These are phyloP conservation scores for Echinochloa phyllopogon DNA, from an alignment of 176 grass and related monocot genomes.

Conservation along the genomic window DNA sequence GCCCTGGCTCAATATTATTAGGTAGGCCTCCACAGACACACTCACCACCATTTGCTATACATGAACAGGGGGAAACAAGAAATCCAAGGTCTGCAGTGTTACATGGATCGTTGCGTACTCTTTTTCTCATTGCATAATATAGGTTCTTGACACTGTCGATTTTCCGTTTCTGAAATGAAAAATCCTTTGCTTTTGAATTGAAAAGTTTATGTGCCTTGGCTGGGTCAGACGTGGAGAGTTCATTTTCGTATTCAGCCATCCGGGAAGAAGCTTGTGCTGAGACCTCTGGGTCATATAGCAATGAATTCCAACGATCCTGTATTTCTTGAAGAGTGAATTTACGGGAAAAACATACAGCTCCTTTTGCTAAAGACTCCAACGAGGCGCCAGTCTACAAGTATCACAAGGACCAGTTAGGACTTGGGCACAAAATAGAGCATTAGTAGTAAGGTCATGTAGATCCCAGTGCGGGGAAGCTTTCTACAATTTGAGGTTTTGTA, in stretches of 20 bases:
- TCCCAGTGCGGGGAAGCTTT: neutral
- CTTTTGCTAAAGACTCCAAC: conserved; percentile 71
- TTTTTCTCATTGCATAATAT: conserved; percentile 70
- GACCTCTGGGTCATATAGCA: conserved; percentile 59
- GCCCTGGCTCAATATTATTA: conserved; percentile 54
- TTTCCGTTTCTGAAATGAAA: conserved; percentile 67
- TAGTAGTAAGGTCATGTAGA: conserved; percentile 14
- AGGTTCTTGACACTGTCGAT: conserved; percentile 58
- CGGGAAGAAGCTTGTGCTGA: conserved; percentile 54
- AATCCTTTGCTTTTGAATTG: conserved; percentile 66
- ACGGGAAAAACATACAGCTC: conserved; percentile 65
- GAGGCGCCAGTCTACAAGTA: conserved; percentile 70
- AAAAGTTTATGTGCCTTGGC: conserved; percentile 60
- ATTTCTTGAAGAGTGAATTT: conserved; percentile 73
- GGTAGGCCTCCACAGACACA: conserved; percentile 47
- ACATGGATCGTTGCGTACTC: conserved; percentile 54
- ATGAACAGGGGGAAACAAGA: conserved; percentile 52
- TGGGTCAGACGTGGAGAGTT: conserved; percentile 60
- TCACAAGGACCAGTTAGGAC: conserved; percentile 10
- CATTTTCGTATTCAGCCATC: conserved; percentile 62
- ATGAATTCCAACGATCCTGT: conserved; percentile 68
- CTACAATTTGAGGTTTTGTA: neutral
- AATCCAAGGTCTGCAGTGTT: conserved; percentile 53
- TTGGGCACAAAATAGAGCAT: conserved; percentile 17
- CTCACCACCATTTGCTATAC: conserved; percentile 30